Conservation (phyloP, 2,329 filamentous ascomycete genomes). For the Daldinia eschscholtzii region DNA sequence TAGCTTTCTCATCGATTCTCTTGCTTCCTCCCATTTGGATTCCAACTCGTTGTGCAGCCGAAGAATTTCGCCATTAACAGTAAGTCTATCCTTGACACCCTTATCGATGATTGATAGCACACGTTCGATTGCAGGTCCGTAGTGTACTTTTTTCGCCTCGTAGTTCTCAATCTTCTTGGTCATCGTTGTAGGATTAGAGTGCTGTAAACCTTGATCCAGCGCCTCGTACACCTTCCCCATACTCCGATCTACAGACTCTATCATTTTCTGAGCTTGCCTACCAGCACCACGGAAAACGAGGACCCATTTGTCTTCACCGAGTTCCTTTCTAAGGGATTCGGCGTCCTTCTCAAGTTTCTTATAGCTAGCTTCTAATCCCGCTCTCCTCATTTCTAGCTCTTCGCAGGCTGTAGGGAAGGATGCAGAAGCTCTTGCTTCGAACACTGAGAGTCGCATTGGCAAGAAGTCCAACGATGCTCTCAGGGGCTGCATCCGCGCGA, state of each 20-base stretch:
- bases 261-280: conserved; percentile 94
- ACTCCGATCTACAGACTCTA: conserved; percentile 91
- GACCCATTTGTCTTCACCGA: conserved; percentile 96
- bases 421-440: conserved; percentile 79
- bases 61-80: conserved; percentile 95
- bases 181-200: conserved; percentile 77
- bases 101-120: conserved; percentile 94
- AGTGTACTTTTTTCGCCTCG: conserved; percentile 94
- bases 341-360: conserved; percentile 90
- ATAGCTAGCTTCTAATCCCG: conserved; percentile 84
- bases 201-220: conserved; percentile 78
- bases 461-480: conserved; percentile 94
- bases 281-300: conserved; percentile 94
- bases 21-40: conserved; percentile 81
- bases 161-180: conserved; percentile 91
- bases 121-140: conserved; percentile 90
- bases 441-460: conserved; percentile 92
- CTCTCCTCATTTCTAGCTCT: conserved; percentile 82
- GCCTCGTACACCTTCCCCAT: conserved; percentile 84
- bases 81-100: conserved; percentile 94
- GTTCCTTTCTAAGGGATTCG: conserved; percentile 86
- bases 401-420: conserved; percentile 92
- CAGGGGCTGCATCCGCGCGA: conserved; percentile 94
- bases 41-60: conserved; percentile 88
- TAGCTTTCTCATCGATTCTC: conserved; percentile 81